A percentile compares a stretch with the other conserved stretches of the same genome.
These are phyloP conservation scores for Adansonia grandidieri DNA, from an alignment of 441 rosid species.

Conservation along the genomic window DNA sequence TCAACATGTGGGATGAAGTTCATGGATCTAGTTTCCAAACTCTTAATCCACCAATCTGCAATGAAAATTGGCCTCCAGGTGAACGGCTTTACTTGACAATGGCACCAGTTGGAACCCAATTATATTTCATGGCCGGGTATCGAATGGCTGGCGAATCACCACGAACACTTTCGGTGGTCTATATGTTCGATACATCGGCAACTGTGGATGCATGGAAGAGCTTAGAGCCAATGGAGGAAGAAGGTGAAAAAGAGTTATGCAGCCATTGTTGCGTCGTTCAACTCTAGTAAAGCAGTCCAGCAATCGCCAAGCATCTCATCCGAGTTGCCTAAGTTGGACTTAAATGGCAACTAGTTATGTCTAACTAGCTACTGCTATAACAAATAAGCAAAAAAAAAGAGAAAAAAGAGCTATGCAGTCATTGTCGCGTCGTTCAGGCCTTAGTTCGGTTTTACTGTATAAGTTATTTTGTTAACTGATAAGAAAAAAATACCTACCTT, in stretches of 20 bases:
- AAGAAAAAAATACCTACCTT: not conserved
- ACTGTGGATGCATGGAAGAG: conserved; percentile 43
- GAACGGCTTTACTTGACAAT: conserved; percentile 47
- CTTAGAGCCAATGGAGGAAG: conserved; percentile 45
- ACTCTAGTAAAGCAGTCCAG: conserved; percentile 14
- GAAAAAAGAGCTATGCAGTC: conserved; percentile 27
- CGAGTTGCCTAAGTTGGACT: too few species aligned
- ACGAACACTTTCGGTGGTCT: conserved; percentile 35
- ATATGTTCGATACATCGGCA: conserved; percentile 45
- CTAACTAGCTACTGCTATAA: not conserved
- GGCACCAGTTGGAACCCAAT: conserved; percentile 52
- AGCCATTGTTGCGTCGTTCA: conserved; percentile 59
- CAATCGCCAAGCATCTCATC: not conserved
- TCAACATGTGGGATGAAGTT: conserved; percentile 54
- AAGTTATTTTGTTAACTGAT: not conserved
- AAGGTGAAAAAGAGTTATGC: conserved; percentile 53
- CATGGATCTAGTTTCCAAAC: conserved; percentile 42
- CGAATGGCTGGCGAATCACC: conserved; percentile 37
- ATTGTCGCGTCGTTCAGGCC: conserved; percentile 41
- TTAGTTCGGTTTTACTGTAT: not conserved
- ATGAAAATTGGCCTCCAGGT: conserved; percentile 14
- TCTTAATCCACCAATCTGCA: conserved; percentile 22
- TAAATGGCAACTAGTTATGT: not conserved
- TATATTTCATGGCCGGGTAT: conserved; percentile 54
- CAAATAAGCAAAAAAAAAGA: not conserved